A percentile compares a stretch with the other conserved stretches of the same genome.
These are phyloP conservation scores for Eucalyptus decipiens DNA, from an alignment of 345 rosid species.

Conservation along the genomic window DNA sequence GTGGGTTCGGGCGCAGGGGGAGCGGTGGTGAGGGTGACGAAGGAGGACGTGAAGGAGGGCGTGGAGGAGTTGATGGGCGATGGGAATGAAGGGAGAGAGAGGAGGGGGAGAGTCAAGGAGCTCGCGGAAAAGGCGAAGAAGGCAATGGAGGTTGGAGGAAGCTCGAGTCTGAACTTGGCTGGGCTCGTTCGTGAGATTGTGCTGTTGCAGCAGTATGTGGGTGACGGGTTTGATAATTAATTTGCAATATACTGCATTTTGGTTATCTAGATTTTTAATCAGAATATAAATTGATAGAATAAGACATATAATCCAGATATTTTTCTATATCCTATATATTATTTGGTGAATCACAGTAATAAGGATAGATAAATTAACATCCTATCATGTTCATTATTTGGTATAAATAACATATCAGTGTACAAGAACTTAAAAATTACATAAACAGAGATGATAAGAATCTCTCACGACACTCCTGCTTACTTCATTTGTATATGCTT, in stretches of 20 bases:
- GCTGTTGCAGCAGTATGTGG: neutral
- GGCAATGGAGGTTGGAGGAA: conserved; percentile 11
- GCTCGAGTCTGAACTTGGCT: conserved; percentile 1
- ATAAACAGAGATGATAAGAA: too few species aligned
- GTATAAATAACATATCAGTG: too few species aligned
- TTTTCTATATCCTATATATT: too few species aligned
- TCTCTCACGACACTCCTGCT: too few species aligned
- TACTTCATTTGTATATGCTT: too few species aligned
- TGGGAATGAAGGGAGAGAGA: conserved; percentile 1
- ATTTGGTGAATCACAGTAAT: too few species aligned
- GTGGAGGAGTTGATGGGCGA: neutral
- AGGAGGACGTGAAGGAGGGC: neutral
- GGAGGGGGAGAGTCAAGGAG: neutral
- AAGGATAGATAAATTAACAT: rapidly evolving
- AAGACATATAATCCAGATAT: too few species aligned
- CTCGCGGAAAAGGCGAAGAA: conserved; percentile 1
- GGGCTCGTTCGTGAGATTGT: neutral
- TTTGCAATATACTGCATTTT: neutral
- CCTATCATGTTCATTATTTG: too few species aligned
- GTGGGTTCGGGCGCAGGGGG: neutral
- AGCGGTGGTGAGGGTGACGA: neutral
- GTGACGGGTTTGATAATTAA: neutral
- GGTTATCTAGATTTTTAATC: too few species aligned
- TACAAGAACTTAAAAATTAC: too few species aligned
- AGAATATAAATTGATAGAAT: rapidly evolving